Percentiles rank a stretch among this genome's conserved stretches.
Evolutionary conservation across 768 basidiomycete species (phyloP).

Genomic region (Infundibulicybe gibba): DNA sequence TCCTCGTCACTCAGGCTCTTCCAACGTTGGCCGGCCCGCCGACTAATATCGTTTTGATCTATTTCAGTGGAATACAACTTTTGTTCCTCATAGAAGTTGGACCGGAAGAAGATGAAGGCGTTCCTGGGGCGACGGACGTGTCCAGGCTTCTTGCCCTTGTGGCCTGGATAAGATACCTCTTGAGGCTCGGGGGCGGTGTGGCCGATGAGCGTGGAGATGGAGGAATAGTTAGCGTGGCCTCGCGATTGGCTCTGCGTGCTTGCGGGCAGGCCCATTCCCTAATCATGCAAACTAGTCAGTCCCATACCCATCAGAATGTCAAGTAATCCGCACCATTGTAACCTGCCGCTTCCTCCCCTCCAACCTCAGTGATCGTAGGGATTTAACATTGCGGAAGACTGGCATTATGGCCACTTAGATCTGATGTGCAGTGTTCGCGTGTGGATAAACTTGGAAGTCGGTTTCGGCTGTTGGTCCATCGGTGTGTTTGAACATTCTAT

Average conservation of each 20-base stretch:
- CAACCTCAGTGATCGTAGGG: conserved; percentile 17
- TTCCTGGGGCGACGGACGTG: conserved; percentile 34
- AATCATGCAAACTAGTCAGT: background rate
- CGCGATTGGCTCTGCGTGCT: background rate
- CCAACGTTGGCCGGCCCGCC: conserved; percentile 26
- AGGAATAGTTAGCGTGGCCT: background rate
- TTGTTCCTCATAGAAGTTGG: conserved; percentile 15
- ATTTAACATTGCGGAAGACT: conserved; percentile 19
- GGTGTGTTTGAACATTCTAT: background rate
- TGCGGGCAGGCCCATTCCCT: background rate
- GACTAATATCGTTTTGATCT: conserved; percentile 31
- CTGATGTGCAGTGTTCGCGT: background rate
- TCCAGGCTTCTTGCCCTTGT: conserved; percentile 6
- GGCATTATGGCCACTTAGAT: conserved; percentile 17
- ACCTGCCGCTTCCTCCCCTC: conserved; percentile 13
- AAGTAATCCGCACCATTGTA: conserved; percentile 18
- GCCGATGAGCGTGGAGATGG: conserved; percentile 4
- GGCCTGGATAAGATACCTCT: conserved; percentile 7
- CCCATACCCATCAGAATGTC: background rate
- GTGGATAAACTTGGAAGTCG: background rate
- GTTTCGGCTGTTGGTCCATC: background rate
- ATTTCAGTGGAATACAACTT: conserved; percentile 7
- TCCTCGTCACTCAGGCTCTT: conserved; percentile 15
- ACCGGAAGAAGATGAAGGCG: conserved; percentile 35
- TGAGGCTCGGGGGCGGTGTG: conserved; percentile 7